phyloP scores from a whole-genome alignment of 2,329 filamentous ascomycete species.

The Alternaria panax region DNA sequence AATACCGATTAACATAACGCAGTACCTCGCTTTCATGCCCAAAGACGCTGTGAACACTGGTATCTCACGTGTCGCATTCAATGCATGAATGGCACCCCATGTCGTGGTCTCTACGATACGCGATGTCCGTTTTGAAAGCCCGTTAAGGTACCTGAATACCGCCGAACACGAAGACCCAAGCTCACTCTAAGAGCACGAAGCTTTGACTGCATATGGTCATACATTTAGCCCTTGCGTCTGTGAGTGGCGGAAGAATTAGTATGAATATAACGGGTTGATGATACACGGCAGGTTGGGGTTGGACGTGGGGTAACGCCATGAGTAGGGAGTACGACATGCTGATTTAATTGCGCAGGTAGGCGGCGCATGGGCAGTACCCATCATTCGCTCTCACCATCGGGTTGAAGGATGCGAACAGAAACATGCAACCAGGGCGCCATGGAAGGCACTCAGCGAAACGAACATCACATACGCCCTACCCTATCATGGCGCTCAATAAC shows the following conservation, averaged over 20 bases:
- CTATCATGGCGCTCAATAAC: not conserved
- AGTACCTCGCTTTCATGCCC: constrained; percentile 1
- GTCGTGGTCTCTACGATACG: constrained; percentile 9
- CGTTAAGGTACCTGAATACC: constrained; percentile 15
- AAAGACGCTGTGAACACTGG: not conserved
- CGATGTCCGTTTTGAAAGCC: constrained; percentile 16
- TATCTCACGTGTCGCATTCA: constrained; percentile 7
- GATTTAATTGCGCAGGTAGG: constrained; percentile 12
- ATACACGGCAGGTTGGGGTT: constrained; percentile 17
- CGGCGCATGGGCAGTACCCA: not conserved
- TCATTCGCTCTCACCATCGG: not conserved
- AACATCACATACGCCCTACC: not conserved
- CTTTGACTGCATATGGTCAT: not conserved
- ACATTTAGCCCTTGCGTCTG: constrained; percentile 12
- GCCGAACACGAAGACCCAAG: constrained; percentile 16
- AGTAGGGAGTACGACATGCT: constrained; percentile 9
- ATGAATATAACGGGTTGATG: constrained; percentile 13
- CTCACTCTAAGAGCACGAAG: constrained; percentile 13
- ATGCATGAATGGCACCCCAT: constrained; percentile 11
- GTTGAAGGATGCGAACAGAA: constrained; percentile 3
- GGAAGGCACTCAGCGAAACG: not conserved
- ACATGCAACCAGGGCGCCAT: not conserved
- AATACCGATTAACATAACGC: not conserved
- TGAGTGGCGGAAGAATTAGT: constrained; percentile 17
- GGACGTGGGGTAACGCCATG: constrained; percentile 10